Conservation (phyloP, 2,329 filamentous ascomycete species). For the Ramichloridium luteum region DNA sequence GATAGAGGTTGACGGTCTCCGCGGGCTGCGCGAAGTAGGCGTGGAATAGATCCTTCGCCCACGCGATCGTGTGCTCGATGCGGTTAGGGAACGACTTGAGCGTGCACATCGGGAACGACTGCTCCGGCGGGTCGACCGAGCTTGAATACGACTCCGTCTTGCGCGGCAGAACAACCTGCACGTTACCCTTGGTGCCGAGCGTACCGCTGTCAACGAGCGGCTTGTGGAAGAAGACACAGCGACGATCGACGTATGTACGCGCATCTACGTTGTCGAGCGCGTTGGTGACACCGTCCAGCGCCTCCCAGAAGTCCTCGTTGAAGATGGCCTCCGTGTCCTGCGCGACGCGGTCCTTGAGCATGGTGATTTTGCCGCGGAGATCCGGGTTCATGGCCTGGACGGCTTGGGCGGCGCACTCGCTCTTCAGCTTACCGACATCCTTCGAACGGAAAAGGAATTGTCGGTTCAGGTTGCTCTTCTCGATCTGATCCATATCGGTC, state of each 20-base stretch:
- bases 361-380: conserved; percentile 70
- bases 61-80: conserved; percentile 97
- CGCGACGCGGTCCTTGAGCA: conserved; percentile 80
- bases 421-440: conserved; percentile 94
- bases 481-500: conserved; percentile 97
- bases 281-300: conserved; percentile 85
- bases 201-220: conserved; percentile 92
- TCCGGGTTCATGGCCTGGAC: conserved; percentile 94
- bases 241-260: conserved; percentile 86
- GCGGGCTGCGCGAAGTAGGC: conserved; percentile 85
- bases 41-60: conserved; percentile 93
- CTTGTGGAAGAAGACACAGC: conserved; percentile 98
- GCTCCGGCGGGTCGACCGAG: conserved; percentile 93
- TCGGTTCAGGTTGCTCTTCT: conserved; percentile 96
- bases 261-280: conserved; percentile 96
- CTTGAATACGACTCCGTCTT: conserved; percentile 95
- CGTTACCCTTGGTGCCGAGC: conserved; percentile 97
- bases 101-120: conserved; percentile 98
- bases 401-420: conserved; percentile 80
- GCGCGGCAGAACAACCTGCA: conserved; percentile 81
- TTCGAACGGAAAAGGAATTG: conserved; percentile 91
- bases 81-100: conserved; percentile 94
- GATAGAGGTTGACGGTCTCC: conserved; percentile 80
- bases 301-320: conserved; percentile 83
- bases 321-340: conserved; percentile 88